These are phyloP conservation scores for Elongisporangium prolatum DNA, from an alignment of 352 stramenopile genomes.

Conservation along the genomic window DNA sequence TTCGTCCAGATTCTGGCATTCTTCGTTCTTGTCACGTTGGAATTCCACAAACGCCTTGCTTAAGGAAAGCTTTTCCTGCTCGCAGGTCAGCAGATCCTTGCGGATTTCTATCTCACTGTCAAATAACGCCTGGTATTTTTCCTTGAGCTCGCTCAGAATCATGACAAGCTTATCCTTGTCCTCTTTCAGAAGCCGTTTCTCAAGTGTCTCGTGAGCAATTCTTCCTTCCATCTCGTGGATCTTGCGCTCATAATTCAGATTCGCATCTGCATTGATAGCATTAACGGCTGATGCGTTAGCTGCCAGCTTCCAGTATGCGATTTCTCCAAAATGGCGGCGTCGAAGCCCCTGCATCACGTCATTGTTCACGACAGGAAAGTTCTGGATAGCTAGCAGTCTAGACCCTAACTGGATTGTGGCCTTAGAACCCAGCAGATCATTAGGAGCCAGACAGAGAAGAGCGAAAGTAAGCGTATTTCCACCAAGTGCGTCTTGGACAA, in stretches of 20 bases:
- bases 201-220: constrained; percentile 26
- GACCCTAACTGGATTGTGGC: constrained; percentile 32
- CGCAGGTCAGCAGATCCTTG: constrained; percentile 49
- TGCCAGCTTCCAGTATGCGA: no score
- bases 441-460: constrained; percentile 30
- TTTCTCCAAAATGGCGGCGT: constrained; percentile 12
- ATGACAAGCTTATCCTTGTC: constrained; percentile 41
- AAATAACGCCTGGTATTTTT: constrained; percentile 58
- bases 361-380: constrained; percentile 53
- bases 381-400: constrained; percentile 23
- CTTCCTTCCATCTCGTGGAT: constrained; percentile 40
- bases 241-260: constrained; percentile 16
- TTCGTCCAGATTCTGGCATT: constrained; percentile 40
- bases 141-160: constrained; percentile 38
- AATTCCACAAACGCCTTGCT: constrained; percentile 68
- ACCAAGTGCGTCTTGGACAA: constrained; percentile 43
- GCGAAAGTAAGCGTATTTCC: constrained; percentile 51
- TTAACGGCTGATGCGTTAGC: not conserved
- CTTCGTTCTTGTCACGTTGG: constrained; percentile 40
- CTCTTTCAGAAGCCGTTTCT: constrained; percentile 39
- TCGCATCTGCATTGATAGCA: not conserved
- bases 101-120: constrained; percentile 54
- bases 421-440: constrained; percentile 31
- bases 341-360: constrained; percentile 45
- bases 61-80: constrained; percentile 64